Evolutionary conservation across 306 rosid species (phyloP).

Genomic region (Citrullus mucosospermus): DNA sequence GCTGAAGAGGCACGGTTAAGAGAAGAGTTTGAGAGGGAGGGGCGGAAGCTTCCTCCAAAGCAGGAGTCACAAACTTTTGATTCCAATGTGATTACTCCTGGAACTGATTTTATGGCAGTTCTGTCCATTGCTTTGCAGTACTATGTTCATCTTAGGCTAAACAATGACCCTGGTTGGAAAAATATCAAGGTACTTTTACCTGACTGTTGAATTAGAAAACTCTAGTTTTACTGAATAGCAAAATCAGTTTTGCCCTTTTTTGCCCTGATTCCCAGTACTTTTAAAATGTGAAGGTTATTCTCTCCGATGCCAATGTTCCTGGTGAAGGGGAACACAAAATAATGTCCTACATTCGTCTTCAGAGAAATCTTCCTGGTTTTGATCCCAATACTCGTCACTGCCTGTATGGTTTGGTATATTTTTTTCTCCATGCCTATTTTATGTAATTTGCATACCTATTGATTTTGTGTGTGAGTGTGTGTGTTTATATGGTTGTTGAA

Average conservation of each 20-base stretch:
- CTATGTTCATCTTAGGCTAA: slow-evolving; percentile 86
- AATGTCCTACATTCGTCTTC: slow-evolving; percentile 94
- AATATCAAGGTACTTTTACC: slow-evolving; percentile 47
- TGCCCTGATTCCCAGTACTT: neutral
- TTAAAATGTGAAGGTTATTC: slow-evolving; percentile 59
- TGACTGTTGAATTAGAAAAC: neutral
- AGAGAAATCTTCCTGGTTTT: slow-evolving; percentile 84
- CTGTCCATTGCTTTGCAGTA: slow-evolving; percentile 85
- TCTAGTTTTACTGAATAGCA: neutral
- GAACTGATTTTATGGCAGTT: slow-evolving; percentile 95
- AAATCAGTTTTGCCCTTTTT: neutral
- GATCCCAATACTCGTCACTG: slow-evolving; percentile 97
- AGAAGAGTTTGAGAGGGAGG: slow-evolving; percentile 88
- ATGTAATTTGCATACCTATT: neutral
- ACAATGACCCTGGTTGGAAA: slow-evolving; percentile 97
- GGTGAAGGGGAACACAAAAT: slow-evolving; percentile 99
- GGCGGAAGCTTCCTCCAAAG: slow-evolving; percentile 92
- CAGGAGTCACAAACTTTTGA: slow-evolving; percentile 52
- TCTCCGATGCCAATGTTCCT: slow-evolving; percentile 98
- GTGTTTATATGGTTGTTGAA: neutral
- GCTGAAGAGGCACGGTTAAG: slow-evolving; percentile 80
- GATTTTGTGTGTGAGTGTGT: neutral
- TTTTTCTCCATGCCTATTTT: slow-evolving; percentile 20
- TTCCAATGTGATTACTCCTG: slow-evolving; percentile 95
- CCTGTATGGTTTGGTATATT: slow-evolving; percentile 96